Evolutionary conservation across 192 early-diverging fungal genomes (phyloP).

Genomic region (Paraglomus occultum): DNA sequence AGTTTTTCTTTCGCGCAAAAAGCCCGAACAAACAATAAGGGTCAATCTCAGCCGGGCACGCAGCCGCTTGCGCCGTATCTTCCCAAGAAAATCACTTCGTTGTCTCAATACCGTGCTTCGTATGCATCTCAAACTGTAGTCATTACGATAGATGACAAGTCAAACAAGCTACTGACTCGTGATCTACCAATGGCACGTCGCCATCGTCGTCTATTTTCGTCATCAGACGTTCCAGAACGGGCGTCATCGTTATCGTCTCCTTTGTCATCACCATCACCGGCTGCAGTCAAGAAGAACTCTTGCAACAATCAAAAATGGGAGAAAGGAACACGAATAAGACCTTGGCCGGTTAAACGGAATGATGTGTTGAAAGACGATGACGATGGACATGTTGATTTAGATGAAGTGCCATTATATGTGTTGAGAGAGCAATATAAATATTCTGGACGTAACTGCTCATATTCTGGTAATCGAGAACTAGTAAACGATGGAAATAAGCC

Average conservation of each 20-base stretch:
- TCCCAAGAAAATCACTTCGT: no score
- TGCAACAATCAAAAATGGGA: no score
- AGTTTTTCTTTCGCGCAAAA: no score
- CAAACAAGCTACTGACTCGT: background rate
- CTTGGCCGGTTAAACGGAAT: background rate
- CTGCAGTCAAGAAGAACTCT: background rate
- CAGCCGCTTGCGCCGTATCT: no score
- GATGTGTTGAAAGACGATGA: background rate
- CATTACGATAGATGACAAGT: slow-evolving; percentile 8
- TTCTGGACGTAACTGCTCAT: slow-evolving; percentile 4
- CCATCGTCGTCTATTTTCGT: slow-evolving; percentile 3
- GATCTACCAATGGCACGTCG: slow-evolving; percentile 18
- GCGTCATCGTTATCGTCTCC: background rate
- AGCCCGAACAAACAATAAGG: no score
- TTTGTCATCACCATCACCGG: slow-evolving; percentile 1
- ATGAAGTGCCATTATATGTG: slow-evolving; percentile 21
- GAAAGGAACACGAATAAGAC: no score
- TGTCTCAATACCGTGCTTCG: slow-evolving; percentile 6
- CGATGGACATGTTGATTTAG: background rate
- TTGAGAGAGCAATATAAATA: slow-evolving; percentile 20
- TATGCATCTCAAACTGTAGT: slow-evolving; percentile 3
- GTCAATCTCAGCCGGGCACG: no score
- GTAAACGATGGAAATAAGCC: background rate
- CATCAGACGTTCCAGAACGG: background rate
- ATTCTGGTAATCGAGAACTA: background rate